These are phyloP conservation scores for Physcia stellaris DNA, from an alignment of 495 filamentous ascomycete genomes.

Conservation along the genomic window DNA sequence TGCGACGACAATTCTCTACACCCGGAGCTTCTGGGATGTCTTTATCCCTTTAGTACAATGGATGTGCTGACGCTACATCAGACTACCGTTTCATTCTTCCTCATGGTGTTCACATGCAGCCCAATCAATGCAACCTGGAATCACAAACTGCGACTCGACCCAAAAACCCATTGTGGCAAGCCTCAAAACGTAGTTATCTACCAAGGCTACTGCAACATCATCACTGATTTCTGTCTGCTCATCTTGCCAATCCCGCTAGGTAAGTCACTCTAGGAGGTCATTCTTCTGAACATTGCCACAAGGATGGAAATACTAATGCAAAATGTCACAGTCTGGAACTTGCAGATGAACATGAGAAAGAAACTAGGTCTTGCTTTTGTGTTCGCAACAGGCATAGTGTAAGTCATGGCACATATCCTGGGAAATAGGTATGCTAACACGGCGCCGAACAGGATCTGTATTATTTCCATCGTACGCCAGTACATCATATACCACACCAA, in stretches of 20 bases:
- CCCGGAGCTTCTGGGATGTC: too few species aligned
- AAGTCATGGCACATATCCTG: background rate
- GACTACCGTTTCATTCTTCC: background rate
- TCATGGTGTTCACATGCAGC: constrained; percentile 4
- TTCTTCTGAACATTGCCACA: too few species aligned
- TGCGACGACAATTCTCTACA: too few species aligned
- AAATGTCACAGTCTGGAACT: constrained; percentile 1
- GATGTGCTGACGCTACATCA: too few species aligned
- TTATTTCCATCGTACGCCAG: background rate
- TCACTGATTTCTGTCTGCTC: constrained; percentile 4
- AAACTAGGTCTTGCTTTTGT: constrained; percentile 3
- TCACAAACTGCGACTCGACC: background rate
- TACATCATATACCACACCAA: background rate
- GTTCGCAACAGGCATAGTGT: constrained; percentile 5
- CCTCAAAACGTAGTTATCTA: background rate
- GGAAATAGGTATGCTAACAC: background rate
- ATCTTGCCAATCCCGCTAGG: constrained; percentile 6
- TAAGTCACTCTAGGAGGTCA: too few species aligned
- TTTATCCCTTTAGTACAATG: too few species aligned
- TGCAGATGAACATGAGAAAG: constrained; percentile 1
- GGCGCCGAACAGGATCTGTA: background rate
- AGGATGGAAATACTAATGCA: too few species aligned
- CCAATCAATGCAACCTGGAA: constrained; percentile 1
- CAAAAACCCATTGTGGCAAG: background rate
- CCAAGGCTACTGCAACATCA: constrained; percentile 3